A percentile compares a stretch with the other conserved stretches of the same genome.
phyloP scores from a whole-genome alignment of 495 filamentous ascomycete species.

The Emericellopsis terricola region DNA sequence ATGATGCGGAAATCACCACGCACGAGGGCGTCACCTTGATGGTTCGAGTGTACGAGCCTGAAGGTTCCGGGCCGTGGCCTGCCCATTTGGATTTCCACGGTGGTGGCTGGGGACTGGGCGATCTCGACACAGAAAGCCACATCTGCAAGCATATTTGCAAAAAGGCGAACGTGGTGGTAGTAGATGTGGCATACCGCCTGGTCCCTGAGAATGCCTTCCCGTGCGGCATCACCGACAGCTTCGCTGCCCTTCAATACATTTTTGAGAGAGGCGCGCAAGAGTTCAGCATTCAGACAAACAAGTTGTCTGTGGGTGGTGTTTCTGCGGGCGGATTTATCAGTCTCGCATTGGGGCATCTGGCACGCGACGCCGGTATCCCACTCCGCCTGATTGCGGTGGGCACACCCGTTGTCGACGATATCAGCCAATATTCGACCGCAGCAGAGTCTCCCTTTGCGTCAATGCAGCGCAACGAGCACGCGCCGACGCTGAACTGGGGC shows the following conservation, averaged over 20 bases:
- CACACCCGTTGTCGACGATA: conserved; percentile 19
- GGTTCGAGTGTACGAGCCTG: conserved; percentile 1
- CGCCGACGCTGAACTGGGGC: conserved; percentile 2
- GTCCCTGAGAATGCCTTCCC: conserved; percentile 6
- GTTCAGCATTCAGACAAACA: conserved; percentile 23
- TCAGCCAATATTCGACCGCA: conserved; percentile 14
- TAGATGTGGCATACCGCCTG: conserved; percentile 36
- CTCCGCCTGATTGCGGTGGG: conserved; percentile 23
- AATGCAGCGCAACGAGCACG: conserved; percentile 5
- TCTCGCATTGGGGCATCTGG: conserved; percentile 27
- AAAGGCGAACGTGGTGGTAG: conserved; percentile 19
- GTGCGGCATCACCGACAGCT: conserved; percentile 7
- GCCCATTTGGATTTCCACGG: conserved; percentile 5
- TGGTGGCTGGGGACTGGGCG: conserved; percentile 28
- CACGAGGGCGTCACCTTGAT: not conserved
- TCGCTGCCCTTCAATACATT: not conserved
- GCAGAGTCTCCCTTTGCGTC: conserved; percentile 24
- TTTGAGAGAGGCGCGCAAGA: not conserved
- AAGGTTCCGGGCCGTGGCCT: not conserved
- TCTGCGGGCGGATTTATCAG: conserved; percentile 30
- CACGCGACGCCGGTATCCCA: conserved; percentile 25
- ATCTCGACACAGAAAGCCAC: conserved; percentile 22
- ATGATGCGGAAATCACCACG: not conserved
- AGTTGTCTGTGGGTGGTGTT: conserved; percentile 30
- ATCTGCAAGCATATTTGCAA: conserved; percentile 27